Base-by-base conservation (phyloP, 2,329 filamentous ascomycete genomes). In the Cladosporium sp. region DNA sequence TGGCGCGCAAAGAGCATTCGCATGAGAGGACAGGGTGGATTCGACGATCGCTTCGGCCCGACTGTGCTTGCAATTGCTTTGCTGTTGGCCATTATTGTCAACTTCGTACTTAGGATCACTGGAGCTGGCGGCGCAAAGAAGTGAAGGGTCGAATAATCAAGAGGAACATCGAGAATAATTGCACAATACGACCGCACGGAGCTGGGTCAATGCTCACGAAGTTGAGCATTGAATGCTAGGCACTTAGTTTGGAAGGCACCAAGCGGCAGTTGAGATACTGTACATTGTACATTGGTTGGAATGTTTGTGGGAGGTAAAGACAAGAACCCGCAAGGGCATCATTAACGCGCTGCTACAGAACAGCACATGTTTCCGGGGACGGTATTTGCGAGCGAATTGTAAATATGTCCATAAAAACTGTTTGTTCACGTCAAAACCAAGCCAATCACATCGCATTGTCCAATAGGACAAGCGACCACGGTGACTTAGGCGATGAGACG, bases 1-100 rank as follows among this genome's bases (percentile, higher is more conserved):
- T 99, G 94, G 94, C 83, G 94, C 62, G 94, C 94, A 24, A 91
- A 90, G 75, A 95, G 89, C 64, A 99, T 99, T 71, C 80, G 94
- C 58, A 84, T 90, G 75, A 83, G 93, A 63, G 94, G 94, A 8
- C 92, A 97, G 79, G 90, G 91, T 56, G 94, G 94, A 20, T 97
- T 99, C 72, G 94, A 99, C 73, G 94, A 99, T 78, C 85, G 92
- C 40, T 92, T 96, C 68, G 94, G 94, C 7, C 94, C 94, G 4
- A 97, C 92, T 0, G 84, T 97, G 52, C 75, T 99, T 74, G 90
- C 93, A 49, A 82, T 97, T 67, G 89, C 93, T 55, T 78, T 99
- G 64, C 77, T 97, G 67, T 81, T 90, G 48, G 94, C 93, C 13
- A 90, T 99, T n/a, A 80, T 97, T 55, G 90, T 97, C 69, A 99